Percentiles rank a stretch among this genome's conserved stretches.
These are phyloP conservation scores for Eimeria praecox DNA, from an alignment of 169 alveolate species.

Conservation along the genomic window DNA sequence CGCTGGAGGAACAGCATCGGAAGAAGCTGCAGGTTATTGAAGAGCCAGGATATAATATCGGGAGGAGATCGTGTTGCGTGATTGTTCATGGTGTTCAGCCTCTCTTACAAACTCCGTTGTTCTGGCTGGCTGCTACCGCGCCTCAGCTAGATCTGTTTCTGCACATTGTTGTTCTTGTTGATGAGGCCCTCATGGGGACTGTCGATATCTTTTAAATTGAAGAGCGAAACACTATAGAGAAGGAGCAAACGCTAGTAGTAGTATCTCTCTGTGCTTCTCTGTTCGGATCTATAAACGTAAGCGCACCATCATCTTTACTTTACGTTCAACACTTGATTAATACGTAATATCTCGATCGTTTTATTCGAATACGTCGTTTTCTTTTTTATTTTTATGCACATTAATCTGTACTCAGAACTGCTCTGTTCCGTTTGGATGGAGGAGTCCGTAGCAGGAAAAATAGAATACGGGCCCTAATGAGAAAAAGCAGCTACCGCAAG, in stretches of 20 bases:
- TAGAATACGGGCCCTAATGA: too few relatives aligned
- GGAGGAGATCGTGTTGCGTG: conserved; percentile 67
- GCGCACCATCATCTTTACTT: too few relatives aligned
- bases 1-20: not conserved
- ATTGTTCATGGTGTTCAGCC: conserved; percentile 77
- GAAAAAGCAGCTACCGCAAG: not conserved
- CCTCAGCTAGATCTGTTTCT: conserved; percentile 72
- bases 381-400: too few relatives aligned
- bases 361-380: too few relatives aligned
- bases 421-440: not conserved
- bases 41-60: not conserved
- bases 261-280: too few relatives aligned
- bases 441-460: not conserved
- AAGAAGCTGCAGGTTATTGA: conserved; percentile 32
- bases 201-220: not conserved
- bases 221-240: not conserved
- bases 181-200: conserved; percentile 69
- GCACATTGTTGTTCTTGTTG: conserved; percentile 67
- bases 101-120: conserved; percentile 75
- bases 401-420: too few relatives aligned
- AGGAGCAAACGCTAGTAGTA: not conserved
- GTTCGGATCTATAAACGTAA: too few relatives aligned
- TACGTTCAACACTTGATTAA: too few relatives aligned
- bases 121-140: conserved; percentile 74
- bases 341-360: too few relatives aligned